A percentile compares a stretch with the other conserved stretches of the same genome.
Conservation (phyloP, 176 grass and related monocot species). For the Stipa capillata region DNA sequence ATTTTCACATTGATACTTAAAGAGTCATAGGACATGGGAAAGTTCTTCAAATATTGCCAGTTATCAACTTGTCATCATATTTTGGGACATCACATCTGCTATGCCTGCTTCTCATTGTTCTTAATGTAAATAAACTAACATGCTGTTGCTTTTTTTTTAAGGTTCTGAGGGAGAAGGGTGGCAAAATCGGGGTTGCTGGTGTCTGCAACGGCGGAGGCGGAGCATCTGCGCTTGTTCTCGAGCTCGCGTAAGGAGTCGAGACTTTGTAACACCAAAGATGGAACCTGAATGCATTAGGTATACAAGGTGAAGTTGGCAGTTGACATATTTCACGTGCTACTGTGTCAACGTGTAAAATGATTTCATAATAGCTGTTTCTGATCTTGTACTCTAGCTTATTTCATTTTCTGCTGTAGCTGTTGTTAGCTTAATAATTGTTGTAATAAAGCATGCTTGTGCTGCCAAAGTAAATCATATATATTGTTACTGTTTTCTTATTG, state of each 20-base stretch:
- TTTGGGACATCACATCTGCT: neutral
- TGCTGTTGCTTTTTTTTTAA: neutral
- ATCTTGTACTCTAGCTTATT: neutral
- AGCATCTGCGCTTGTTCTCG: conserved; percentile 75
- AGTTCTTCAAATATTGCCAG: neutral
- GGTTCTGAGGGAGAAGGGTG: conserved; percentile 70
- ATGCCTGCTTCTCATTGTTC: neutral
- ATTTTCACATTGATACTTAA: too few relatives aligned
- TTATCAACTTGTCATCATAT: neutral
- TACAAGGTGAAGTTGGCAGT: neutral
- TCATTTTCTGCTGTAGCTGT: neutral
- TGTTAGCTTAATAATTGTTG: neutral
- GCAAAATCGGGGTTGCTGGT: conserved; percentile 64
- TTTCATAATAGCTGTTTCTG: too few relatives aligned
- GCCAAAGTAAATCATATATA: too few relatives aligned
- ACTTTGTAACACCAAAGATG: neutral
- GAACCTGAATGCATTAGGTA: neutral
- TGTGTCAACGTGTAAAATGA: neutral
- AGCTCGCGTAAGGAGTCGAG: conserved; percentile 31
- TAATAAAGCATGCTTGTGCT: neutral
- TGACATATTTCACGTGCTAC: neutral
- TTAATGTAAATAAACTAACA: neutral
- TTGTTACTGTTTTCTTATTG: too few relatives aligned
- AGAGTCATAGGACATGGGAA: neutral
- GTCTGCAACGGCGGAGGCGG: conserved; percentile 89